A percentile compares a stretch with the other conserved stretches of the same genome.
Conservation (phyloP, 176 grass and related monocot genomes). For the Dactylis glomerata region DNA sequence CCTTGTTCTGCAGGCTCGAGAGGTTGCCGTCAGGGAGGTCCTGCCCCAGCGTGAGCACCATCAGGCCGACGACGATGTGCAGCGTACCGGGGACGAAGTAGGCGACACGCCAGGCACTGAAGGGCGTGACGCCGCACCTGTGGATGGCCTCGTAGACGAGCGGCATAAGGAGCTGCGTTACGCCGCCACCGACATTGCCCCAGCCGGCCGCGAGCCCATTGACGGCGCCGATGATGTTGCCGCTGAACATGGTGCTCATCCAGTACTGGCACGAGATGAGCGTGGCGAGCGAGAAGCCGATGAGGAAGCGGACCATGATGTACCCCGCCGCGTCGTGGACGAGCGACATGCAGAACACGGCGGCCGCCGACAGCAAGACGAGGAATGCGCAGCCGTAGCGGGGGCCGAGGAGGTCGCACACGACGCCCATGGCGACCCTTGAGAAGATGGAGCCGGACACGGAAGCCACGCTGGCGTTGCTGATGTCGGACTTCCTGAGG, state of each 20-base stretch:
- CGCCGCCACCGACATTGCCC: neutral
- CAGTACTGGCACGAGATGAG: slow-evolving; percentile 85
- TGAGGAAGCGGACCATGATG: neutral
- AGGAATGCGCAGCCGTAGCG: too few relatives aligned
- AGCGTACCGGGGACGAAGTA: neutral
- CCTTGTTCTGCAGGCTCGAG: slow-evolving; percentile 49
- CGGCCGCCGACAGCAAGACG: too few relatives aligned
- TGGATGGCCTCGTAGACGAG: neutral
- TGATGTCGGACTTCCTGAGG: too few relatives aligned
- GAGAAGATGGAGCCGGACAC: too few relatives aligned
- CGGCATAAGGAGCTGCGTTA: neutral
- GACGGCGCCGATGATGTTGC: neutral
- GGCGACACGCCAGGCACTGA: neutral
- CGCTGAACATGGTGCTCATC: slow-evolving; percentile 89
- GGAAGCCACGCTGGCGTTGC: too few relatives aligned
- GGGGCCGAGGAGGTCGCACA: too few relatives aligned
- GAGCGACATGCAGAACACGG: too few relatives aligned
- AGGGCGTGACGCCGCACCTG: neutral
- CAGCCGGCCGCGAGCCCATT: neutral
- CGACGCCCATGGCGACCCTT: too few relatives aligned
- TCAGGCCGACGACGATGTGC: neutral
- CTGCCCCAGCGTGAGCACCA: slow-evolving; percentile 68
- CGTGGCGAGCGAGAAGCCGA: slow-evolving; percentile 75
- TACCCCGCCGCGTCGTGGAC: too few relatives aligned
- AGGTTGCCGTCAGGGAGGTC: slow-evolving; percentile 91